Evolutionary conservation across 345 rosid species (phyloP), one percentile per base, ranked within the genome.

Genomic region (Gossypium bickii): DNA sequence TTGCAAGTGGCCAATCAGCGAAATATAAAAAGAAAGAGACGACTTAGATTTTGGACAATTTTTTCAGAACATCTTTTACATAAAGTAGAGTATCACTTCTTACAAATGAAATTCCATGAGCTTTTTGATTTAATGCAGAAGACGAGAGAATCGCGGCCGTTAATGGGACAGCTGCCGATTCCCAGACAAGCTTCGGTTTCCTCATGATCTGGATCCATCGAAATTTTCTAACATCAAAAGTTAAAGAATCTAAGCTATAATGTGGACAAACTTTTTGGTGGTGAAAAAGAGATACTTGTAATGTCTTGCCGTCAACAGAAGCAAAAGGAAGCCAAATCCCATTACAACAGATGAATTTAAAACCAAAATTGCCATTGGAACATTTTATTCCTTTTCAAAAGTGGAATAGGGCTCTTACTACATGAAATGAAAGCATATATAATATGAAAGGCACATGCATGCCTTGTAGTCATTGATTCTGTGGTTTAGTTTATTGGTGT

Each of bases 91-190:
- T 45, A 16, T 57, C 45, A 60, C 47, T 67, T 74, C 98, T 83
- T 91, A 94, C 99, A 60, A 74, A 67, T 78, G 96, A 80, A 82
- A 93, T 87, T 65, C 86, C 84, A 11, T 87, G 87, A 73, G 85
- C 83, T 83, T 91, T 34, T 87, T 59, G 88, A 81, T 83, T 81
- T 85, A 78, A 93, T 62, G 76, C 83, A 80, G 82, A 84, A 86
- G 68, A 83, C 82, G 98, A 90, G 77, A 87, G 71, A 76, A 95
- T 77, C 71, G 93, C 97, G 45, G 98, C 90, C 47, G 89, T 81
- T 69, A 96, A 80, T 17, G 99, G 99, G 24, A 97, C 92, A 45
- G 97, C 98, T 8, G 98, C 98, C 1, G 98, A 92, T 22, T 93
- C 83, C 97, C 98, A 96, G 84, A 93, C 92, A 74, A 92, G 89